Evolutionary conservation across 306 rosid genomes (phyloP).

Genomic region (Cicer judaicum): DNA sequence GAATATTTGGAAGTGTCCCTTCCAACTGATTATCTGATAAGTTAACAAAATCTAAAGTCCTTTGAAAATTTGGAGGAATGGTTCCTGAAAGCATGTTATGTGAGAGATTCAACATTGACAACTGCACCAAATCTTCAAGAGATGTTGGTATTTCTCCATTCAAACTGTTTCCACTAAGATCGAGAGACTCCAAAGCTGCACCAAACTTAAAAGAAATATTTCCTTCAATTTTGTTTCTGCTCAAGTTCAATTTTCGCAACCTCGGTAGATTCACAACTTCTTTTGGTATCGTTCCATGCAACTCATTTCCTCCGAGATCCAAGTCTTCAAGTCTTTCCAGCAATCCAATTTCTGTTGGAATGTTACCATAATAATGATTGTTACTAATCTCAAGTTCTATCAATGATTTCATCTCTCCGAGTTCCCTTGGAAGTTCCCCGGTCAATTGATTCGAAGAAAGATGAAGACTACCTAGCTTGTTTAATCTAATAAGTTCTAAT

Average conservation of each 20-base stretch:
- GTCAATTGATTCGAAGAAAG: slow-evolving; percentile 47
- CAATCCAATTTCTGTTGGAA: slow-evolving; percentile 42
- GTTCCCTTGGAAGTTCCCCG: slow-evolving; percentile 51
- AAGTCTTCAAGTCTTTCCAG: slow-evolving; percentile 11
- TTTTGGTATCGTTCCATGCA: slow-evolving; percentile 43
- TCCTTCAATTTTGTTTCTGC: slow-evolving; percentile 41
- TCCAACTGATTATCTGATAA: slow-evolving; percentile 49
- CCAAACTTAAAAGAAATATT: slow-evolving; percentile 43
- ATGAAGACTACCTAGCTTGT: slow-evolving; percentile 36
- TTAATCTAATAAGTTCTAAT: slow-evolving; percentile 22
- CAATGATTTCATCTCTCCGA: slow-evolving; percentile 30
- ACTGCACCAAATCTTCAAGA: slow-evolving; percentile 41
- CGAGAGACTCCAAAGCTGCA: slow-evolving; percentile 45
- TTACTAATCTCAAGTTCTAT: neutral
- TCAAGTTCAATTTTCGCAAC: slow-evolving; percentile 34
- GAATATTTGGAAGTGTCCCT: slow-evolving; percentile 47
- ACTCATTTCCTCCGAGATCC: slow-evolving; percentile 42
- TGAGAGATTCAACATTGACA: slow-evolving; percentile 54
- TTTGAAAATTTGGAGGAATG: slow-evolving; percentile 47
- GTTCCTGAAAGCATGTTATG: slow-evolving; percentile 52
- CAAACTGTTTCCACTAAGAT: slow-evolving; percentile 52
- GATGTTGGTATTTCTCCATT: slow-evolving; percentile 41
- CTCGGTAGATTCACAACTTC: neutral
- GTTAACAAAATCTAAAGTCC: slow-evolving; percentile 43
- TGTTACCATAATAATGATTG: slow-evolving; percentile 33